Conservation (phyloP, 192 early-diverging fungal genomes). For the Linnemannia hyalina region DNA sequence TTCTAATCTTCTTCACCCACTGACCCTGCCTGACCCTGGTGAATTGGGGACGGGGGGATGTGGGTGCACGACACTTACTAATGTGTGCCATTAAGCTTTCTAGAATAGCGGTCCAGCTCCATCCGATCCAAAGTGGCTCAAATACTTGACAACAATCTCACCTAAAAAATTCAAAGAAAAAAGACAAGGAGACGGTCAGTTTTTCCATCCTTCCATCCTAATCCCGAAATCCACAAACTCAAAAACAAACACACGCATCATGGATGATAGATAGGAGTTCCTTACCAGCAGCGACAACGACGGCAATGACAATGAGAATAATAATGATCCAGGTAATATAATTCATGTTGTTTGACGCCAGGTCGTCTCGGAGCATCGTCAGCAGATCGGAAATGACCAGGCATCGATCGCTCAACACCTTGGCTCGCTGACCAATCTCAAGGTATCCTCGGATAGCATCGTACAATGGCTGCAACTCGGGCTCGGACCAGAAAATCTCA, state of each 20-base stretch:
- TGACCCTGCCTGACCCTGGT: too few relatives aligned
- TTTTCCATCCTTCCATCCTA: background rate
- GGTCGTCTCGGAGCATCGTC: slow-evolving; percentile 73
- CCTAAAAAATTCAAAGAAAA: slow-evolving; percentile 15
- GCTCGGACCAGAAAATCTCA: slow-evolving; percentile 89
- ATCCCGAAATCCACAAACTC: background rate
- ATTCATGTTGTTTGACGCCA: slow-evolving; percentile 67
- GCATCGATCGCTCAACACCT: slow-evolving; percentile 70
- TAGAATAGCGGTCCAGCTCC: slow-evolving; percentile 10
- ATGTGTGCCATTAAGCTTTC: background rate
- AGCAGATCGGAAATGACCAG: slow-evolving; percentile 71
- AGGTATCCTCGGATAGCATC: slow-evolving; percentile 84
- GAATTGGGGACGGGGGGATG: too few relatives aligned
- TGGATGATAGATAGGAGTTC: background rate
- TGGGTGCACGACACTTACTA: background rate
- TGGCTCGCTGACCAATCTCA: slow-evolving; percentile 73
- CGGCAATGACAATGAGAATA: slow-evolving; percentile 67
- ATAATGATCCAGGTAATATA: slow-evolving; percentile 76
- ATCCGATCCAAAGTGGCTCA: slow-evolving; percentile 45
- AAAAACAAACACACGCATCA: background rate
- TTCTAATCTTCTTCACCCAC: too few relatives aligned
- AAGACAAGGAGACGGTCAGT: slow-evolving; percentile 2
- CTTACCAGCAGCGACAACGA: slow-evolving; percentile 53
- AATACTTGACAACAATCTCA: slow-evolving; percentile 56
- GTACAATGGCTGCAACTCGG: slow-evolving; percentile 80